Conservation (phyloP, 2,329 filamentous ascomycete species). For the Aspergillus pseudotamarii region DNA sequence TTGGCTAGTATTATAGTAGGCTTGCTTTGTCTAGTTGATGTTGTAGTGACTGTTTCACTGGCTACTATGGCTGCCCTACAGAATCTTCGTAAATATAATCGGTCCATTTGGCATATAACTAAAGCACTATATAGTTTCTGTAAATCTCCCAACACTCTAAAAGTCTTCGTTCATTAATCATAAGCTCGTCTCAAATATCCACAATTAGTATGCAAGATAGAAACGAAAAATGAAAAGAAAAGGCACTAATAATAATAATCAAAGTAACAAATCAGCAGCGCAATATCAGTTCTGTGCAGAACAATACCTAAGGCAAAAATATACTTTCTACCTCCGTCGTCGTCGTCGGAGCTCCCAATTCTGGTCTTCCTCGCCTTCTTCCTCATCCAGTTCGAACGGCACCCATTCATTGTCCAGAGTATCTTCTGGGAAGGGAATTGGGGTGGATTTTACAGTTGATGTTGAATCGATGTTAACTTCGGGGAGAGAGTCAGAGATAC, state of each 20-base stretch:
- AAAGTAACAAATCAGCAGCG: not conserved
- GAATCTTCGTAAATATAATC: too few relatives aligned
- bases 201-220: not conserved
- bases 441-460: not conserved
- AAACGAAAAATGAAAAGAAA: not conserved
- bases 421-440: not conserved
- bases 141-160: too few relatives aligned
- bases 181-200: not conserved
- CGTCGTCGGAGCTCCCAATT: conserved; percentile 15
- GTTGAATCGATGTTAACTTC: not conserved
- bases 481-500: not conserved
- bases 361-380: conserved; percentile 13
- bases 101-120: not conserved
- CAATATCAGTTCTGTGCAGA: not conserved
- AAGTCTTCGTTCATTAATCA: not conserved
- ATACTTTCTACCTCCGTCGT: not conserved
- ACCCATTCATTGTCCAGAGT: conserved; percentile 11
- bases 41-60: not conserved
- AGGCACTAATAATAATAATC: not conserved
- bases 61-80: not conserved
- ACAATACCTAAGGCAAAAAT: not conserved
- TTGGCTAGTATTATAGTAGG: too few relatives aligned
- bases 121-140: not conserved
- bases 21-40: too few relatives aligned
- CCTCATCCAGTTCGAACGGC: conserved; percentile 10